Evolutionary conservation across 2,329 filamentous ascomycete species (phyloP).

Genomic region (Keithomyces neogunnii): DNA sequence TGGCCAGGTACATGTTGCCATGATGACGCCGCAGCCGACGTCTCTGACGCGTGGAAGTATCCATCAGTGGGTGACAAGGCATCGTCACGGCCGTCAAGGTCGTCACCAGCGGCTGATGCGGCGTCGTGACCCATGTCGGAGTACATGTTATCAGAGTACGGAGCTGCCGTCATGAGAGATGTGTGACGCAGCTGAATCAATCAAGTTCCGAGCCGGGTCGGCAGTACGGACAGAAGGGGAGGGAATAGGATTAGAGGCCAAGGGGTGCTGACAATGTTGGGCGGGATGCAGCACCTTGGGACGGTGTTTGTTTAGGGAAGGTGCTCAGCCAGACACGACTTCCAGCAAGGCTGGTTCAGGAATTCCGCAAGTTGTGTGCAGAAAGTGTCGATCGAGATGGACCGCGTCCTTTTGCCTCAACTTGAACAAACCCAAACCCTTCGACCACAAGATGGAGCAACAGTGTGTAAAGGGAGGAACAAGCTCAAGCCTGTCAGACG

Average conservation of each 20-base stretch:
- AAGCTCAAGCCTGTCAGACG: too few relatives aligned
- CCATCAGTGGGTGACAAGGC: constrained; percentile 42
- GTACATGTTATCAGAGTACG: constrained; percentile 41
- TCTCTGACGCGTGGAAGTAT: constrained; percentile 37
- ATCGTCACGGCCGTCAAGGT: constrained; percentile 17
- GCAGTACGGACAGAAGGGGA: neutral
- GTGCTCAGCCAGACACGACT: neutral
- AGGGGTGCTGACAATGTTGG: neutral
- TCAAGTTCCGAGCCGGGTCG: neutral
- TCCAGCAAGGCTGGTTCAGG: neutral
- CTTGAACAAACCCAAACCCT: too few relatives aligned
- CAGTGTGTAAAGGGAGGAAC: too few relatives aligned
- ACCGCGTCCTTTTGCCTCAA: too few relatives aligned
- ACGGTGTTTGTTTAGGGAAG: neutral
- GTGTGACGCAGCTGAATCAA: neutral
- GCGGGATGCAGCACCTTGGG: neutral
- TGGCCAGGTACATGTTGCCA: constrained; percentile 1
- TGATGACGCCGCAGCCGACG: constrained; percentile 15
- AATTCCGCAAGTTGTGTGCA: too few relatives aligned
- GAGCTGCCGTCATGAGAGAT: constrained; percentile 28
- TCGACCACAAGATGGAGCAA: too few relatives aligned
- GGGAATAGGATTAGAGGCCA: neutral
- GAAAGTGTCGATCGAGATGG: too few relatives aligned
- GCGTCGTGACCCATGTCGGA: constrained; percentile 19
- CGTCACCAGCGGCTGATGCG: constrained; percentile 24